Evolutionary conservation across 305 asterid genomes (phyloP).

Genomic region (Plantago lanceolata): DNA sequence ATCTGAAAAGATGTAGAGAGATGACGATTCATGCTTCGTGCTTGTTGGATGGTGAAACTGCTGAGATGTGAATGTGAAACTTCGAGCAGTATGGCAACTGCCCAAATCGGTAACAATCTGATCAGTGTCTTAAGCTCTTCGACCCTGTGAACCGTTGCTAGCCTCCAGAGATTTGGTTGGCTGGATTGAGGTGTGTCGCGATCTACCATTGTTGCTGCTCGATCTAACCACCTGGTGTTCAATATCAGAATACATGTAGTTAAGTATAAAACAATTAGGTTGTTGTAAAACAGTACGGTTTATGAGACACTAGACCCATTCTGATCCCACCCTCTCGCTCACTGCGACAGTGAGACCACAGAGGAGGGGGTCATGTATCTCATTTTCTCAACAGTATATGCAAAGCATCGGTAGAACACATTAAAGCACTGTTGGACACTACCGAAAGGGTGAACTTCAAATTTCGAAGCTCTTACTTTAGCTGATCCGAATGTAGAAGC

Average conservation of each 20-base stretch:
- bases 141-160: constrained; percentile 4
- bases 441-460: too few relatives aligned
- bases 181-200: not conserved
- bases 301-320: too few relatives aligned
- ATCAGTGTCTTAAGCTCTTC: constrained; percentile 2
- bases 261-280: too few relatives aligned
- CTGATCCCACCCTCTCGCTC: too few relatives aligned
- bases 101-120: not conserved
- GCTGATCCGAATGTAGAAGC: constrained; percentile 61
- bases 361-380: too few relatives aligned
- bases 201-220: not conserved
- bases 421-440: too few relatives aligned
- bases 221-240: constrained; percentile 11
- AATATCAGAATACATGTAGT: too few relatives aligned
- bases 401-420: too few relatives aligned
- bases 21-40: constrained; percentile 43
- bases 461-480: constrained; percentile 52
- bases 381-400: too few relatives aligned
- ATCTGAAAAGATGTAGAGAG: constrained; percentile 39
- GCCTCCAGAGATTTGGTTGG: constrained; percentile 4
- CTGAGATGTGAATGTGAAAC: constrained; percentile 47
- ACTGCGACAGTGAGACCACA: too few relatives aligned
- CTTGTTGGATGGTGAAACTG: constrained; percentile 72
- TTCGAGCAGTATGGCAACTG: not conserved
- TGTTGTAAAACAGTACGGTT: too few relatives aligned